phyloP scores from a whole-genome alignment of 2,329 filamentous ascomycete genomes.

The Talaromyces sp. region DNA sequence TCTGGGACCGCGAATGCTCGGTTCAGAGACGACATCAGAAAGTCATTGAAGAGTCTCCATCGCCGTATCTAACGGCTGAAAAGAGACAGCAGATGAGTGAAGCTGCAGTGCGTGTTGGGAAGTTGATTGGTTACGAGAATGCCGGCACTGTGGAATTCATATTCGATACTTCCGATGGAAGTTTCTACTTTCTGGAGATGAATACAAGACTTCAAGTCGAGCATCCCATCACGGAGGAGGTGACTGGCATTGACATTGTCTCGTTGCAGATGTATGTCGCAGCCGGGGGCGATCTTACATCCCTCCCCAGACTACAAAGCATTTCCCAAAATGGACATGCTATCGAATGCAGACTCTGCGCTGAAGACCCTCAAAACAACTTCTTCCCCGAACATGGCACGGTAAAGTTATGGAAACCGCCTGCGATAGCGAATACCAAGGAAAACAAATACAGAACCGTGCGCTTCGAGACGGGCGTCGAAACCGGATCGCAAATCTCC shows the following conservation, averaged over 20 bases:
- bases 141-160: slow-evolving; percentile 47
- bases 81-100: slow-evolving; percentile 32
- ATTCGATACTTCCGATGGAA: slow-evolving; percentile 32
- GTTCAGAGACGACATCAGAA: slow-evolving; percentile 51
- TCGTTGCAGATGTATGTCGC: slow-evolving; percentile 32
- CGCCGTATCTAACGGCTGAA: slow-evolving; percentile 26
- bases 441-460: no score
- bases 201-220: slow-evolving; percentile 50
- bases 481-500: slow-evolving; percentile 33
- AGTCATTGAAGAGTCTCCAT: slow-evolving; percentile 47
- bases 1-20: slow-evolving; percentile 50
- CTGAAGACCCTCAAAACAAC: slow-evolving; percentile 37
- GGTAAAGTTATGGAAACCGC: slow-evolving; percentile 31
- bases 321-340: slow-evolving; percentile 34
- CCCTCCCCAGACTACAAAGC: slow-evolving; percentile 18
- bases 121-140: slow-evolving; percentile 35
- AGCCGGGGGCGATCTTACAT: slow-evolving; percentile 25
- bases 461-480: slow-evolving; percentile 41
- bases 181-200: slow-evolving; percentile 48
- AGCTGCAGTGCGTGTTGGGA: slow-evolving; percentile 34
- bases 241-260: slow-evolving; percentile 38
- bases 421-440: no score
- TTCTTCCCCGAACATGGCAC: slow-evolving; percentile 36
- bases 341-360: slow-evolving; percentile 43
- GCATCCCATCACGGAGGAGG: slow-evolving; percentile 42